phyloP scores from a whole-genome alignment of 192 early-diverging fungal genomes.

The Coemansia sp. region DNA sequence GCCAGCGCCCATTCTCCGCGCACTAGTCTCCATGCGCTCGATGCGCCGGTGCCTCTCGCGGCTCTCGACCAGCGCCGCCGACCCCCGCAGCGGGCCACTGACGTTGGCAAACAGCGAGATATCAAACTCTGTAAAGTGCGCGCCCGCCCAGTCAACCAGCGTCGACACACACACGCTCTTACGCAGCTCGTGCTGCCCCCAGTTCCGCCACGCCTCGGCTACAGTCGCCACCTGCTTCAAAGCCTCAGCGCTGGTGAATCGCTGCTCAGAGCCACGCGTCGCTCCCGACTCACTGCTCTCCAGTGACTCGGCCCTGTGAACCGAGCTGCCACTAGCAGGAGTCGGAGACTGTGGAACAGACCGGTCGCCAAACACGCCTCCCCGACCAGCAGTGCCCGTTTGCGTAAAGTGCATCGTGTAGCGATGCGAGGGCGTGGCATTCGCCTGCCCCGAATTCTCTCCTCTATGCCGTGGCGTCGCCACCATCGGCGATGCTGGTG shows the following conservation, averaged over 20 bases:
- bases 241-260: background rate
- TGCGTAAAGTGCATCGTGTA: slow-evolving; percentile 46
- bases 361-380: slow-evolving; percentile 15
- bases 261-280: background rate
- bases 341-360: slow-evolving; percentile 5
- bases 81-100: slow-evolving; percentile 43
- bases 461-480: background rate
- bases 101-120: slow-evolving; percentile 49
- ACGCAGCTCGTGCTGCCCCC: slow-evolving; percentile 47
- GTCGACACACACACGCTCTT: slow-evolving; percentile 31
- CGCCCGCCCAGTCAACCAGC: slow-evolving; percentile 51
- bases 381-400: background rate
- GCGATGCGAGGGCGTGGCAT: slow-evolving; percentile 16
- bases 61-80: slow-evolving; percentile 42
- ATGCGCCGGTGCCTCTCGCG: slow-evolving; percentile 36
- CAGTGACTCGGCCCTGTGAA: slow-evolving; percentile 7
- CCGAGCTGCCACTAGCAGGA: slow-evolving; percentile 11
- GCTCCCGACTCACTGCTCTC: slow-evolving; percentile 14
- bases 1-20: slow-evolving; percentile 19
- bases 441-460: background rate
- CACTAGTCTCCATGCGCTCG: slow-evolving; percentile 29
- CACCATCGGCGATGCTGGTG: background rate
- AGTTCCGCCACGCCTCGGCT: slow-evolving; percentile 42
- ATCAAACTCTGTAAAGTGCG: slow-evolving; percentile 52
- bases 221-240: slow-evolving; percentile 10